Base-by-base conservation (phyloP, 2,329 filamentous ascomycete genomes). In the Torrubiella hemipterigena region DNA sequence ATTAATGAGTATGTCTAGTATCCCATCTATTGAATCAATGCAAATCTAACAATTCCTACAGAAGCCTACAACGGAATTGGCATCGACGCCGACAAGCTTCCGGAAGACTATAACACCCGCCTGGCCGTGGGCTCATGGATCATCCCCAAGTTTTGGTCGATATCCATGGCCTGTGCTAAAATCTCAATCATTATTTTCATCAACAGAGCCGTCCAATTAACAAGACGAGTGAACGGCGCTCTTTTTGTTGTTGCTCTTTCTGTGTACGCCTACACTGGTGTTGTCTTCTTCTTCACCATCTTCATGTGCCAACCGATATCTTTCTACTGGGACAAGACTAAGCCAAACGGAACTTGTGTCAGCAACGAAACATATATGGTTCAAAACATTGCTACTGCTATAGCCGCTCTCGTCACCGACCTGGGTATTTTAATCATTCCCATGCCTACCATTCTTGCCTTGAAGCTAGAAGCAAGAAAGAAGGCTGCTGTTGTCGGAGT, bases 41-140 rank as follows among this genome's bases (percentile, higher is more conserved):
- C 16, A 15, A 18, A 3, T 4, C 10, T 13, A 11, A 16, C 13
- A 19, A 3, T 5, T 16, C 23, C 15, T 27, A 4, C 16, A 35
- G 33, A 35, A 19, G 33, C 33, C 17, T 35, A 32, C 17, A 35
- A 32, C 16, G 33, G 33, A 12, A 27, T 35, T 17, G 33, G 33
- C n/a, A n/a, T n/a, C n/a, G n/a, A n/a, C n/a, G n/a, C n/a, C n/a
- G n/a, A n/a, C n/a, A n/a, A 6, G 12, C 32, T 5, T 22, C 21
- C 13, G 30, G 21, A 12, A 21, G 26, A 21, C 10, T 31, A 21
- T 35, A 9, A 25, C 33, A 13, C 9, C 9, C 6, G 21, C 29
- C 5, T 27, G 20, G 10, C 5, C 3, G n/a, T 32, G 33, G 30
- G 33, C 17, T 35, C 33, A 5, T 35, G 26, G 13, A 17, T 35